These are phyloP conservation scores for Sherardia arvensis DNA, from an alignment of 257 asterid genomes.

Conservation along the genomic window DNA sequence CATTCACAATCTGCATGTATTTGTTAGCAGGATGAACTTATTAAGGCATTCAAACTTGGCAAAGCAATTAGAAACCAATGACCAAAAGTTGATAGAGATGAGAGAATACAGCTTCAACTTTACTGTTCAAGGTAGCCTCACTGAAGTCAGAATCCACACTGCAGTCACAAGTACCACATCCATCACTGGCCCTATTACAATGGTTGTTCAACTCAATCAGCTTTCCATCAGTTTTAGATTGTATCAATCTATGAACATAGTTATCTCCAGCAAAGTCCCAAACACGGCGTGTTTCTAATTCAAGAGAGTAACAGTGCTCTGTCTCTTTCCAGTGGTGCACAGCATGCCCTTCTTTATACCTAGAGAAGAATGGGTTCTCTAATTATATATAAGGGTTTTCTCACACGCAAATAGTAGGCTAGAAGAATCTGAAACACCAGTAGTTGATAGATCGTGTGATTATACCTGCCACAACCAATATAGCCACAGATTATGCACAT, in stretches of 20 bases:
- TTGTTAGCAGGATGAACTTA: slow-evolving; percentile 11
- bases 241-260: slow-evolving; percentile 93
- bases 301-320: slow-evolving; percentile 92
- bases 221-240: slow-evolving; percentile 91
- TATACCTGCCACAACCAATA: slow-evolving; percentile 75
- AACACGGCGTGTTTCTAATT: slow-evolving; percentile 91
- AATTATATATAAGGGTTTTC: slow-evolving; percentile 1
- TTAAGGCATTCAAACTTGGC: background rate
- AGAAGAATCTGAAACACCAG: background rate
- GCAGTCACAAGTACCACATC: slow-evolving; percentile 31
- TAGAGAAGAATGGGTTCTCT: slow-evolving; percentile 15
- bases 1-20: slow-evolving; percentile 66
- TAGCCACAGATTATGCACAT: slow-evolving; percentile 93
- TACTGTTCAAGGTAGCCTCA: slow-evolving; percentile 47
- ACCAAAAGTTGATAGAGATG: background rate
- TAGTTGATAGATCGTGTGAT: background rate
- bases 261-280: slow-evolving; percentile 97
- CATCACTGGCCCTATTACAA: slow-evolving; percentile 38
- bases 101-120: slow-evolving; percentile 68
- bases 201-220: slow-evolving; percentile 81
- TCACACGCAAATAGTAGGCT: background rate
- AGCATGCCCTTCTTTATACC: slow-evolving; percentile 82
- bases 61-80: slow-evolving; percentile 5
- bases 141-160: slow-evolving; percentile 31
- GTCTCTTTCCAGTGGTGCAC: slow-evolving; percentile 89